phyloP scores from a whole-genome alignment of 345 rosid genomes.

The sweet orange (Citrus sinensis) region DVS_A1.0 CM039168.1:26687001-26687500 shows the following conservation, averaged over 20 bases:
- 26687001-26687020: too few species aligned
- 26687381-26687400: not conserved
- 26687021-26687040: too few species aligned
- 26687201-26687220: too few species aligned
- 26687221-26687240: too few species aligned
- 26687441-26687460: not conserved
- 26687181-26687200: not conserved
- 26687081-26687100: too few species aligned
- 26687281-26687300: not conserved
- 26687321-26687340: not conserved
- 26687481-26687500: not conserved
- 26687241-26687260: too few species aligned
- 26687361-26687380: slow-evolving; percentile 1
- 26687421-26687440: not conserved
- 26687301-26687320: not conserved
- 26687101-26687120: too few species aligned
- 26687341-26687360: not conserved
- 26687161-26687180: not conserved
- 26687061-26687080: too few species aligned
- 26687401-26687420: slow-evolving; percentile 12
- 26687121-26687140: not conserved
- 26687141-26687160: not conserved
- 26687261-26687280: too few species aligned
- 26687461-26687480: not conserved
- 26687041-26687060: too few species aligned